Conservation (phyloP, 2,329 filamentous ascomycete species). For the Curvularia eragrostidis region DNA sequence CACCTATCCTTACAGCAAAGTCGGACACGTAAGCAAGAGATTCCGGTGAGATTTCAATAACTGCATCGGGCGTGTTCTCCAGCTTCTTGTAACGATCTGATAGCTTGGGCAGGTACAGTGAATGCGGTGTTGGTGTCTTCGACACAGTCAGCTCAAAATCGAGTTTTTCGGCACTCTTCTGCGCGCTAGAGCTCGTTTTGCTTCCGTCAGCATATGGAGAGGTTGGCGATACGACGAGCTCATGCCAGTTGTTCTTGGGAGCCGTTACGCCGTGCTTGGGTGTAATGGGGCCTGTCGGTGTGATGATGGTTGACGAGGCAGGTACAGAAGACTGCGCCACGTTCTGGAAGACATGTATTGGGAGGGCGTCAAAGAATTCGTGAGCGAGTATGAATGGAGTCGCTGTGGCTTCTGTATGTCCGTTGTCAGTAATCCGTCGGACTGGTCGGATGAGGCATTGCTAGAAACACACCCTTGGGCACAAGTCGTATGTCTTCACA, state of each 20-base stretch:
- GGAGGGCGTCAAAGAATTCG: constrained; percentile 97
- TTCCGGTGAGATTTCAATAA: constrained; percentile 91
- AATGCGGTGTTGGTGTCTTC: constrained; percentile 77
- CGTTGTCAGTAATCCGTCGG: constrained; percentile 23
- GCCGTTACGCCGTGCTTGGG: constrained; percentile 48
- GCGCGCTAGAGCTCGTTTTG: constrained; percentile 15
- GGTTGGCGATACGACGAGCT: constrained; percentile 54
- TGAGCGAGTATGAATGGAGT: constrained; percentile 95
- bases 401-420: constrained; percentile 66
- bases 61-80: constrained; percentile 69
- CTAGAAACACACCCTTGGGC: constrained; percentile 64
- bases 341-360: constrained; percentile 93
- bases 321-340: constrained; percentile 57
- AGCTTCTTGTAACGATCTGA: constrained; percentile 81
- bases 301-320: constrained; percentile 53
- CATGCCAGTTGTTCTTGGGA: constrained; percentile 51
- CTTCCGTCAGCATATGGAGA: constrained; percentile 52
- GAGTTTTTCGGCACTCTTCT: constrained; percentile 54
- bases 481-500: constrained; percentile 87
- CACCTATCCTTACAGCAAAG: constrained; percentile 85
- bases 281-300: constrained; percentile 58
- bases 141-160: constrained; percentile 90
- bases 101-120: constrained; percentile 81
- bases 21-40: constrained; percentile 79
- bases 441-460: background rate